Base-by-base conservation (phyloP, 179 eudicot genomes). In the Amaranthus tricolor region DNA sequence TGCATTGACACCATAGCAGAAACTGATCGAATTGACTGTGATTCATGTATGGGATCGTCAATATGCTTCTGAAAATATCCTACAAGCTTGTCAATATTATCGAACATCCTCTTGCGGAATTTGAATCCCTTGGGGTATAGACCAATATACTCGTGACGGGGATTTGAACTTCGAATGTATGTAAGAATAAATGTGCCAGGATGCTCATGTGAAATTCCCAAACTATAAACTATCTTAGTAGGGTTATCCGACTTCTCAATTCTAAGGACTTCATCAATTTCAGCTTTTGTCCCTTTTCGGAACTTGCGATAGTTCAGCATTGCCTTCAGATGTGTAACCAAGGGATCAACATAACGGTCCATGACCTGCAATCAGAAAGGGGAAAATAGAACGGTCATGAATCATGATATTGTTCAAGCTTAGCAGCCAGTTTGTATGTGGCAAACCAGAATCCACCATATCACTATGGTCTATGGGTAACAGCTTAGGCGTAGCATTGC, bases 1-100 rank as follows among this genome's bases (percentile, higher is more conserved):
- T 91, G 86, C 92, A 93, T 87, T 16, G 99, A 98, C 51, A 96
- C 99, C 96, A 85, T 88, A 9, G 99, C 97, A 84, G 99, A 97
- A 82, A 91, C 95, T 61, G 96, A 88, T 70, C 89, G 83, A 45
- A 95, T 85, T 49, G 97, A 93, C 13, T 82, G 92, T 16, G 95
- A 85, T 49, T 92, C 94, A 24, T 78, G 85, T 58, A 80, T 83
- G 5, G 97, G 94, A 80, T 93, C 97, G 85, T 94, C 88, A 77
- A 96, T 96, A 80, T 96, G 97, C 74, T 78, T 87, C 86, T 94
- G 99, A 68, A 96, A 96, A 85, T 93, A 85, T 14, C 88, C 88
- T 65, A 96, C 93, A 48, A 96, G 96, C 79, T 90, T 86, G 77
- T 96, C 97, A 62, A 93, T 82, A 70, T 90, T 84, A 81, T 91